These are phyloP conservation scores for Globisporangium carolinianum DNA, from an alignment of 352 stramenopile species.

Conservation along the genomic window DNA sequence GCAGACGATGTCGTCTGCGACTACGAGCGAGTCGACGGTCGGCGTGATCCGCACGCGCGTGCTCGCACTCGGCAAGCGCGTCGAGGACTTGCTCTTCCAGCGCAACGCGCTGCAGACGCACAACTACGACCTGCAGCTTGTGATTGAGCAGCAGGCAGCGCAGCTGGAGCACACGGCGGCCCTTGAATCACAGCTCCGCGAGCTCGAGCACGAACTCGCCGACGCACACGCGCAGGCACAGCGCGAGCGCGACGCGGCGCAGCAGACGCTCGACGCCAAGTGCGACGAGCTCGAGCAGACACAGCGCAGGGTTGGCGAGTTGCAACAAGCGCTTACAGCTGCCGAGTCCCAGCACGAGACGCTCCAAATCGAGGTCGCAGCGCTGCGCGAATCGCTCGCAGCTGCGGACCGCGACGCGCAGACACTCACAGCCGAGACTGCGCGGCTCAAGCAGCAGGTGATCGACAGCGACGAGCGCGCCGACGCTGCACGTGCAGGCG, in stretches of 20 bases:
- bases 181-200: constrained; percentile 22
- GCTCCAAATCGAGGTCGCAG: constrained; percentile 12
- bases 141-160: constrained; percentile 46
- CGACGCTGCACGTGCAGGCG: constrained; percentile 25
- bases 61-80: constrained; percentile 48
- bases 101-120: constrained; percentile 66
- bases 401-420: constrained; percentile 26
- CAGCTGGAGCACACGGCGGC: constrained; percentile 41
- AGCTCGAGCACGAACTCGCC: constrained; percentile 37
- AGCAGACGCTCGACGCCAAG: not conserved
- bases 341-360: constrained; percentile 9
- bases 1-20: not conserved
- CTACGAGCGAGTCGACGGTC: constrained; percentile 17
- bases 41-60: constrained; percentile 55
- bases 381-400: not conserved
- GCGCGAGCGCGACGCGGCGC: not conserved
- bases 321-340: too few relatives aligned
- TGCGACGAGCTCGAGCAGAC: not conserved
- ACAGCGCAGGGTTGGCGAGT: not conserved
- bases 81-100: constrained; percentile 68
- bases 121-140: constrained; percentile 66
- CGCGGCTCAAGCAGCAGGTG: constrained; percentile 23
- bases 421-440: constrained; percentile 23
- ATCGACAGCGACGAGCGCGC: constrained; percentile 50
- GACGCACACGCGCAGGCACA: constrained; percentile 1